phyloP scores from a whole-genome alignment of 805 yeast genomes.

The Saccharomycopsis malanga region DNA sequence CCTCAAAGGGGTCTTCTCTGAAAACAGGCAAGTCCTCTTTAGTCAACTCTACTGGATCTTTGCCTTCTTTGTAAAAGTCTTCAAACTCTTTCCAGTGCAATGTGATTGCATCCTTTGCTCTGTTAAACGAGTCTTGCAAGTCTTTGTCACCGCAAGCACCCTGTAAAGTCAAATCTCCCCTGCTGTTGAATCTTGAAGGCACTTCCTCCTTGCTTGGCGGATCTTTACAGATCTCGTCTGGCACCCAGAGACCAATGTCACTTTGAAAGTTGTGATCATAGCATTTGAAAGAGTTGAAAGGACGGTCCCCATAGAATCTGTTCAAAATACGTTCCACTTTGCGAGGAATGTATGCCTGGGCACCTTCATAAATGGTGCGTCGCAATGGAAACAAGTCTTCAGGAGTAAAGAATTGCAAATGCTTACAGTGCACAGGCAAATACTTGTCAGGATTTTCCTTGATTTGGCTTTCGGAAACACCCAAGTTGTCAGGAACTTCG shows the following conservation, averaged over 20 bases:
- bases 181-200: constrained; percentile 7
- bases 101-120: constrained; percentile 27
- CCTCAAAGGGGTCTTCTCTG: constrained; percentile 25
- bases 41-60: constrained; percentile 22
- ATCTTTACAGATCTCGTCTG: constrained; percentile 33
- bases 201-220: constrained; percentile 24
- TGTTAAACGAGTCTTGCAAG: constrained; percentile 35
- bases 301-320: constrained; percentile 32
- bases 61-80: constrained; percentile 23
- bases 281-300: constrained; percentile 23
- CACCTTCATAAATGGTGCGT: constrained; percentile 40
- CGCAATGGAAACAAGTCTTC: constrained; percentile 38
- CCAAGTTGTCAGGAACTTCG: constrained; percentile 36
- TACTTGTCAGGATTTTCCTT: constrained; percentile 14
- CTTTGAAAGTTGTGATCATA: constrained; percentile 33
- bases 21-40: constrained; percentile 33
- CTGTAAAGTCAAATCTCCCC: constrained; percentile 24
- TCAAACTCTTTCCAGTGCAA: constrained; percentile 27
- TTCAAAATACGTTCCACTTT: constrained; percentile 31
- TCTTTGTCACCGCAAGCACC: constrained; percentile 36
- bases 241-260: constrained; percentile 43
- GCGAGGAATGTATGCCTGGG: constrained; percentile 39
- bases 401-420: constrained; percentile 26
- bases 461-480: constrained; percentile 25
- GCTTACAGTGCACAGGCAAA: constrained; percentile 26